phyloP scores from a whole-genome alignment of 2,329 filamentous ascomycete species.

The Alternaria sp. region DNA sequence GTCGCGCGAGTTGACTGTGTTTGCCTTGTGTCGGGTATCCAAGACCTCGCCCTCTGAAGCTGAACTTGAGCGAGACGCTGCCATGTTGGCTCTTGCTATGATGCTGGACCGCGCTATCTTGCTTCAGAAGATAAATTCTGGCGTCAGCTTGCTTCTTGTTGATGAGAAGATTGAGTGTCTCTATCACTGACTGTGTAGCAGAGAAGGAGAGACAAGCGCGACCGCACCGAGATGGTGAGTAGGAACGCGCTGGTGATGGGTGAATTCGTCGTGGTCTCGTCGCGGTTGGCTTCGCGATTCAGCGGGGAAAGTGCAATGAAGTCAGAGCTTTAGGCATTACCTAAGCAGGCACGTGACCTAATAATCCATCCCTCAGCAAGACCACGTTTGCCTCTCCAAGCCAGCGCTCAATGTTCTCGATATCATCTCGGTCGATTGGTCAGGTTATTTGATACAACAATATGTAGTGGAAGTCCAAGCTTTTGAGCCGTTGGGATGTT shows the following conservation, averaged over 20 bases:
- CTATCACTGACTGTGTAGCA: constrained; percentile 48
- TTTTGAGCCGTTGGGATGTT: neutral
- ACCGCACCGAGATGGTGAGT: constrained; percentile 10
- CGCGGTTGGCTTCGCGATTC: constrained; percentile 11
- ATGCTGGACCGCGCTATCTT: constrained; percentile 6
- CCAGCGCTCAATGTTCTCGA: neutral
- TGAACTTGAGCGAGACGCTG: constrained; percentile 36
- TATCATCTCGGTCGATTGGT: neutral
- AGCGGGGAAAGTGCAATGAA: constrained; percentile 18
- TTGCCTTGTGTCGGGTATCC: constrained; percentile 44
- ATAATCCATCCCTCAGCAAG: neutral
- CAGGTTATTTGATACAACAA: neutral
- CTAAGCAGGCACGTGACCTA: constrained; percentile 2
- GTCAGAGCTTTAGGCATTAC: constrained; percentile 12
- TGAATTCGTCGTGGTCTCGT: constrained; percentile 20
- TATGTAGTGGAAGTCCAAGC: neutral
- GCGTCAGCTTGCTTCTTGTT: constrained; percentile 43
- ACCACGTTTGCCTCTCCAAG: neutral
- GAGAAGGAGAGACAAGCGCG: constrained; percentile 23
- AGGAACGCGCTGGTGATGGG: constrained; percentile 9
- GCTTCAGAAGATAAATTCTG: constrained; percentile 19
- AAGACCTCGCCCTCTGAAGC: constrained; percentile 40
- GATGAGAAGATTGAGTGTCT: constrained; percentile 34
- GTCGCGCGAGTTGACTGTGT: constrained; percentile 35
- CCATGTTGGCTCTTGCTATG: constrained; percentile 17